Evolutionary conservation across 768 basidiomycete genomes (phyloP).

Genomic region (Holtermanniella nyarrowii): DNA sequence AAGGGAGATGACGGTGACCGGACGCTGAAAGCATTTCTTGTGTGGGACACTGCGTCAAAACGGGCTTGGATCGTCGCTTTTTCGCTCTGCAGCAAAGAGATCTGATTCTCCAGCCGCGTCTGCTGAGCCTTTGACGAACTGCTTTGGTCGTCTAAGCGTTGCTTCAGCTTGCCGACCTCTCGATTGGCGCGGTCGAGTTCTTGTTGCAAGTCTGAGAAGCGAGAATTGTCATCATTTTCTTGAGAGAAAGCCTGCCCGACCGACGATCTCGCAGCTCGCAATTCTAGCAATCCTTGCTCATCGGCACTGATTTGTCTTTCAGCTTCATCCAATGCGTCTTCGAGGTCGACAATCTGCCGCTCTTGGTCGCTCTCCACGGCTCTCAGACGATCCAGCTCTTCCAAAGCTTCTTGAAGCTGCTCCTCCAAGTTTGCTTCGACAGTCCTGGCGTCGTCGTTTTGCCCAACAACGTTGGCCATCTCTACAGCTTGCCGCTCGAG

Average conservation of each 20-base stretch:
- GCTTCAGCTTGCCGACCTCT: conserved; percentile 31
- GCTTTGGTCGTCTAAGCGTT: background rate
- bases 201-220: conserved; percentile 22
- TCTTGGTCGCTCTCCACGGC: conserved; percentile 14
- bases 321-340: conserved; percentile 3
- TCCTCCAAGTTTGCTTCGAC: too few species aligned
- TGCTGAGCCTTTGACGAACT: too few species aligned
- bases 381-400: conserved; percentile 11
- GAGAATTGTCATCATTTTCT: conserved; percentile 8
- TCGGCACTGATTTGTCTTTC: conserved; percentile 1
- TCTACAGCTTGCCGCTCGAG: too few species aligned
- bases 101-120: conserved; percentile 23
- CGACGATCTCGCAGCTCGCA: conserved; percentile 10
- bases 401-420: too few species aligned
- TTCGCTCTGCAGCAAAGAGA: conserved; percentile 28
- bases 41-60: too few species aligned
- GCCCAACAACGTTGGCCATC: too few species aligned
- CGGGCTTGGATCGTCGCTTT: conserved; percentile 34
- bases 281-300: conserved; percentile 7
- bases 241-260: background rate
- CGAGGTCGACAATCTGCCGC: conserved; percentile 6
- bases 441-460: too few species aligned
- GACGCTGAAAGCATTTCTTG: too few species aligned
- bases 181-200: conserved; percentile 29
- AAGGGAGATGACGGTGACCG: conserved; percentile 22